Evolutionary conservation across 2,329 filamentous ascomycete species (phyloP).

Genomic region (Biscogniauxia sp.): DNA sequence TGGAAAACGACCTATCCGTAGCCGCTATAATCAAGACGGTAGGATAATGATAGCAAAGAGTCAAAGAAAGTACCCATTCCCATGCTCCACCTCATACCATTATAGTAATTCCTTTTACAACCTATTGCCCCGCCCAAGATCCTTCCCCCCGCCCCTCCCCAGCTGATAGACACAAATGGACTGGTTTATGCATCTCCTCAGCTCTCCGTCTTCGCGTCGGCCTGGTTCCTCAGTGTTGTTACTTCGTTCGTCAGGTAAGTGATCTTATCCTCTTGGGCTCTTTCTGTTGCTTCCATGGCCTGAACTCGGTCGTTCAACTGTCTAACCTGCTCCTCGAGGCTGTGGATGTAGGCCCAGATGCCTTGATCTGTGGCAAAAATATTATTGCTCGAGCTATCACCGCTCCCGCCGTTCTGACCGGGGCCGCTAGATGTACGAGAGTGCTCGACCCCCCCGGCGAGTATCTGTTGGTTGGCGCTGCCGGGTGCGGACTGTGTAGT

Average conservation of each 20-base stretch:
- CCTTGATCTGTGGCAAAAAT: conserved; percentile 64
- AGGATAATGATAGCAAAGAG: conserved; percentile 14
- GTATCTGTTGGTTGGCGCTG: conserved; percentile 19
- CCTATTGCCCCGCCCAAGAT: not conserved
- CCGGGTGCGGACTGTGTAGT: conserved; percentile 24
- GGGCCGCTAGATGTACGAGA: conserved; percentile 46
- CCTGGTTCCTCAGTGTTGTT: conserved; percentile 32
- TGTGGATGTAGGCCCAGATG: conserved; percentile 71
- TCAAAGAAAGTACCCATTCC: conserved; percentile 14
- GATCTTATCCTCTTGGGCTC: conserved; percentile 37
- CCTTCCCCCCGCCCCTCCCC: not conserved
- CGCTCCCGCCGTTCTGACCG: conserved; percentile 53
- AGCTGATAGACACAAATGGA: conserved; percentile 1
- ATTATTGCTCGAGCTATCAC: conserved; percentile 60
- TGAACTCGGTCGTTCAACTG: conserved; percentile 44
- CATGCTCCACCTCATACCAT: conserved; percentile 10
- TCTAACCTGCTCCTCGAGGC: conserved; percentile 61
- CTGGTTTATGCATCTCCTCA: conserved; percentile 21
- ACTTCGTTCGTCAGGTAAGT: conserved; percentile 36
- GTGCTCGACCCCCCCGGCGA: conserved; percentile 23
- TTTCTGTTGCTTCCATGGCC: conserved; percentile 40
- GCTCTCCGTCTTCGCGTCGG: conserved; percentile 26
- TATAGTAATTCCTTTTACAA: conserved; percentile 1
- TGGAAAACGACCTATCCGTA: conserved; percentile 5
- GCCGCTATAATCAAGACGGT: conserved; percentile 6